Evolutionary conservation across 306 rosid species (phyloP), one percentile per base, ranked within the genome.

Genomic region (Macrotyloma uniflorum): DNA sequence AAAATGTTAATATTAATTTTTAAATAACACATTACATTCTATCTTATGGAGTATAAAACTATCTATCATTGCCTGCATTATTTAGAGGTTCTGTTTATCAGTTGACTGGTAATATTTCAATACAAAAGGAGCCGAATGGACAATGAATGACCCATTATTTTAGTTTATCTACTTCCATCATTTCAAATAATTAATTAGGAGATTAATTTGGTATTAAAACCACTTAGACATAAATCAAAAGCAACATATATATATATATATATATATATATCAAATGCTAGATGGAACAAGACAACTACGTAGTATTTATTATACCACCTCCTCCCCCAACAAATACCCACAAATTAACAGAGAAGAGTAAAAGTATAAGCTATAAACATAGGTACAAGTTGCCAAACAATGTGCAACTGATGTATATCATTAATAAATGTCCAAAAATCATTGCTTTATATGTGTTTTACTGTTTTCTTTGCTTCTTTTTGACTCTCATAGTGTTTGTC

Each of bases 111-210:
- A 14, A 50, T 28, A 50, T 22, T 14, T 11, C 5, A 24, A 24
- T 12, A 2, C 68, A 40, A n/a, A 3, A 10, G 49, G 30, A 40
- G 47, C 47, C 47, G 13, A 42, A 42, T 4, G 16, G 28, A 40
- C 16, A 47, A 35, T 47, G 8, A 70, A 35, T 79, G 77, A 59
- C 32, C 67, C 46, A 22, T 33, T 70, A 46, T 79, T 33, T 58
- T 33, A 22, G 65, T 26, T 77, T 35, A 40, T 53, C 81, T 54
- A 40, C 51, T 40, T 64, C 5, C 5, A 26, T 0, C 15, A 5
- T 42, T 26, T 59, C 13, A 5, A 32, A 74, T 74, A 15, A 42
- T 58, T 57, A 58, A 59, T 59, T 28, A 18, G 22, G 20, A 42
- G 16, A 42, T 43, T 40, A 58, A 73, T 54, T 55, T 38, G 18